Evolutionary conservation across 2,329 filamentous ascomycete genomes (phyloP).

Genomic region (Amauroascus verrucosus): DNA sequence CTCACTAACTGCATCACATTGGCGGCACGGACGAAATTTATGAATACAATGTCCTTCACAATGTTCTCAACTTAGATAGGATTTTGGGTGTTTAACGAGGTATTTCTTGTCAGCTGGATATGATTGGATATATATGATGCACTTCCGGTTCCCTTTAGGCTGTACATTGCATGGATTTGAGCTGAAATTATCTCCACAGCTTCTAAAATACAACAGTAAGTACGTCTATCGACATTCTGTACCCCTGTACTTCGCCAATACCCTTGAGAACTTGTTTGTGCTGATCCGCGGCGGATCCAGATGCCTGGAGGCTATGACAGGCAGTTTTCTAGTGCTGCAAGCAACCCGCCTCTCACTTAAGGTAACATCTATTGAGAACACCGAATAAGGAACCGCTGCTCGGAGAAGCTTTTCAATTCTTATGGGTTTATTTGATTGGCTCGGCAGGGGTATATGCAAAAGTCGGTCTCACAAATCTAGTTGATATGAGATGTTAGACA

Average conservation of each 20-base stretch:
- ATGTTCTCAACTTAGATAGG: background rate
- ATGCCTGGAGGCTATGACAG: too few relatives aligned
- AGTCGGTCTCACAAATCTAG: conserved; percentile 70
- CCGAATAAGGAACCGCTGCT: too few relatives aligned
- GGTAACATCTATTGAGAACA: too few relatives aligned
- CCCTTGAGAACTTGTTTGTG: background rate
- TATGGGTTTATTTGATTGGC: conserved; percentile 44
- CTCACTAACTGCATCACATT: too few relatives aligned
- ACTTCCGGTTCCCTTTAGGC: background rate
- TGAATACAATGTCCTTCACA: background rate
- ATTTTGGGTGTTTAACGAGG: background rate
- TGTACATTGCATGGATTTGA: background rate
- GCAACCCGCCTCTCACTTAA: background rate
- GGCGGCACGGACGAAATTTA: background rate
- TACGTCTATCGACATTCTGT: background rate
- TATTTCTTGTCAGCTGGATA: background rate
- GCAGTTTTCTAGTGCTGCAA: background rate
- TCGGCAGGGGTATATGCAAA: conserved; percentile 61
- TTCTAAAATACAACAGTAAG: background rate
- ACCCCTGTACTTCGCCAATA: background rate
- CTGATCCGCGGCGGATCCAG: background rate
- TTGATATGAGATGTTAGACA: conserved; percentile 11
- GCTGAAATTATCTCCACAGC: background rate
- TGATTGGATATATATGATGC: background rate
- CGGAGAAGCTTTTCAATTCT: too few relatives aligned